A percentile compares a stretch with the other conserved stretches of the same genome.
phyloP scores from a whole-genome alignment of 2,329 filamentous ascomycete genomes.

The Canariomyces notabilis region DNA sequence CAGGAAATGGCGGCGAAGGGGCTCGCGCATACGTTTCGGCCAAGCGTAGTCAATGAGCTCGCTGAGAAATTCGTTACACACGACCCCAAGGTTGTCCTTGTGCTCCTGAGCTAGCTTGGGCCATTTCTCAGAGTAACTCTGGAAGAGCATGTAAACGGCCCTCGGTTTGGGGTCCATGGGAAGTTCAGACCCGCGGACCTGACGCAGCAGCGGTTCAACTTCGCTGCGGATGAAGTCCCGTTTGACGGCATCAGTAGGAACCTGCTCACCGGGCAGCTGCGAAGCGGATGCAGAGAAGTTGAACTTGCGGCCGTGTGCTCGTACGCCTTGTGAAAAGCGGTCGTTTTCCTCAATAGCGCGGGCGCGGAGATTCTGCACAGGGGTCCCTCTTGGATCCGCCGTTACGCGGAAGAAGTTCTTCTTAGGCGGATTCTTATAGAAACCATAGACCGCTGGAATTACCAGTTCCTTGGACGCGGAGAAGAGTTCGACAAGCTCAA shows the following conservation, averaged over 20 bases:
- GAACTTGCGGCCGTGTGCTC: conserved; percentile 46
- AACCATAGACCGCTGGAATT: conserved; percentile 48
- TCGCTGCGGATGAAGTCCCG: conserved; percentile 44
- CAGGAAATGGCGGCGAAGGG: conserved; percentile 44
- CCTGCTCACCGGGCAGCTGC: conserved; percentile 8
- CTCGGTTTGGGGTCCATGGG: conserved; percentile 49
- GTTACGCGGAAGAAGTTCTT: conserved; percentile 48
- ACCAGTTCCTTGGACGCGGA: conserved; percentile 50
- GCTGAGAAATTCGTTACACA: conserved; percentile 49
- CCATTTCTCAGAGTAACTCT: conserved; percentile 50
- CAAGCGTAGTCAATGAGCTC: conserved; percentile 48
- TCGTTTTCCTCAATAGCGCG: conserved; percentile 49
- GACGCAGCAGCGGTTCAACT: conserved; percentile 44
- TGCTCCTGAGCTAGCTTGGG: conserved; percentile 48
- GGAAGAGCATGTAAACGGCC: conserved; percentile 50
- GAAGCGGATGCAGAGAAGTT: conserved; percentile 33
- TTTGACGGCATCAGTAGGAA: conserved; percentile 35
- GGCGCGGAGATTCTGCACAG: conserved; percentile 47
- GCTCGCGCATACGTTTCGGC: conserved; percentile 48
- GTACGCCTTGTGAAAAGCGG: conserved; percentile 43
- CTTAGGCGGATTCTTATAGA: conserved; percentile 51
- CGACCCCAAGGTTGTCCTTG: conserved; percentile 50
- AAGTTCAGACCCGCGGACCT: conserved; percentile 49
- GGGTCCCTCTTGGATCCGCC: conserved; percentile 45
- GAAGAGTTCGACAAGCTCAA: conserved; percentile 50